These are phyloP conservation scores for Pugionium dolabratum DNA, from an alignment of 345 rosid genomes.

Conservation along the genomic window DNA sequence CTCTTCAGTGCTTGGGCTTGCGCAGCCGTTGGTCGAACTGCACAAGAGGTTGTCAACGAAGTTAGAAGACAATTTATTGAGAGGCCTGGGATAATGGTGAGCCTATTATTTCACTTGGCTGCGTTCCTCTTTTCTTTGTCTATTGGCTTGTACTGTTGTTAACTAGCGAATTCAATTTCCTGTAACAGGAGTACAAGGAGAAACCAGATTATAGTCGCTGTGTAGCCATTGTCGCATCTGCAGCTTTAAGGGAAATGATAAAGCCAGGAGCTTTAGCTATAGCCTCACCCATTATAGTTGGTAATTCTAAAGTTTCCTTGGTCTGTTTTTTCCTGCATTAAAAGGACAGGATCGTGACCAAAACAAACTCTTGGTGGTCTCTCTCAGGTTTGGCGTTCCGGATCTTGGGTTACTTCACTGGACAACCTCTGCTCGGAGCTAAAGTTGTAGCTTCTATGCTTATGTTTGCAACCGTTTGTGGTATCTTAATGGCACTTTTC, in stretches of 20 bases:
- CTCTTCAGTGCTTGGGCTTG: slow-evolving; percentile 97
- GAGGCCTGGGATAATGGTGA: slow-evolving; percentile 98
- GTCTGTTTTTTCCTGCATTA: neutral
- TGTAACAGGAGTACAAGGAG: slow-evolving; percentile 81
- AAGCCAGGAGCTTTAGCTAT: slow-evolving; percentile 97
- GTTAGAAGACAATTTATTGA: slow-evolving; percentile 97
- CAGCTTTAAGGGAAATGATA: slow-evolving; percentile 95
- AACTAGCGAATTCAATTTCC: slow-evolving; percentile 18
- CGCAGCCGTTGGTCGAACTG: slow-evolving; percentile 95
- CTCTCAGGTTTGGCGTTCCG: slow-evolving; percentile 77
- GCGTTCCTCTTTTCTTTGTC: neutral
- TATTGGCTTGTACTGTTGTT: slow-evolving; percentile 18
- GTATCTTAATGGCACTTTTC: slow-evolving; percentile 99
- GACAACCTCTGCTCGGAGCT: slow-evolving; percentile 93
- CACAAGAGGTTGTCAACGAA: slow-evolving; percentile 99
- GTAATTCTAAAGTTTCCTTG: neutral
- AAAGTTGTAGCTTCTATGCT: slow-evolving; percentile 91
- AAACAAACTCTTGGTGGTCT: slow-evolving; percentile 19
- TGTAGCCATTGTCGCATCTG: slow-evolving; percentile 96
- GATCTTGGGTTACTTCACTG: slow-evolving; percentile 81
- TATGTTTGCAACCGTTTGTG: slow-evolving; percentile 97
- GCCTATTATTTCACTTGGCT: slow-evolving; percentile 21
- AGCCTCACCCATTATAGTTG: slow-evolving; percentile 78
- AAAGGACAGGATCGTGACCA: slow-evolving; percentile 15
- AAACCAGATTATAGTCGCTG: slow-evolving; percentile 98